Conservation (phyloP, 805 yeast species). For the Hanseniaspora valbyensis region DNA sequence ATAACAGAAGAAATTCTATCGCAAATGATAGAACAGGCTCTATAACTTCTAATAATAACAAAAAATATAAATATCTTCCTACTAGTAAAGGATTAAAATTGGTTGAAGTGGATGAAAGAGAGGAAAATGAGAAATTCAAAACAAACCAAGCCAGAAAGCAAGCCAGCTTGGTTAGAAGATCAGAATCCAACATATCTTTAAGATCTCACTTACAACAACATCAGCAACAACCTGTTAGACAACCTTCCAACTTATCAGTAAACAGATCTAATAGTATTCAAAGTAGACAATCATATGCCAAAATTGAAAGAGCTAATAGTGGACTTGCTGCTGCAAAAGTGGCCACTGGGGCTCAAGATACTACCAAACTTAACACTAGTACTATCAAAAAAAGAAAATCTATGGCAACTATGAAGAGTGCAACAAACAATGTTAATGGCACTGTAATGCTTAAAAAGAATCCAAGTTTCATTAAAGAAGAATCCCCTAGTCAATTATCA, state of each 20-base stretch:
- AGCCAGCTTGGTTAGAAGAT: slow-evolving; percentile 14
- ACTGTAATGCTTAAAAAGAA: not conserved
- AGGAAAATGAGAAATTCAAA: slow-evolving; percentile 1
- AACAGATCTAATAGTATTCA: not conserved
- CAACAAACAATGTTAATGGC: not conserved
- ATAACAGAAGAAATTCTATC: slow-evolving; percentile 13
- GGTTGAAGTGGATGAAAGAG: slow-evolving; percentile 51
- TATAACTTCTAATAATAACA: slow-evolving; percentile 28
- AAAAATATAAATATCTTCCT: slow-evolving; percentile 60
- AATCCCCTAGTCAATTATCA: not conserved
- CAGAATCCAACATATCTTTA: slow-evolving; percentile 15
- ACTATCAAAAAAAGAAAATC: slow-evolving; percentile 6
- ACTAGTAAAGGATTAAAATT: slow-evolving; percentile 60
- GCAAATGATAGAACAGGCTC: slow-evolving; percentile 16
- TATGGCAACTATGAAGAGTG: slow-evolving; percentile 4
- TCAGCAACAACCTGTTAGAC: not conserved
- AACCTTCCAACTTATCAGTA: not conserved
- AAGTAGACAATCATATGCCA: not conserved
- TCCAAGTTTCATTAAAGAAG: slow-evolving; percentile 7
- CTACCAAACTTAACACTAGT: not conserved
- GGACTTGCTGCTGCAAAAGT: slow-evolving; percentile 12
- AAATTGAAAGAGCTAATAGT: slow-evolving; percentile 10
- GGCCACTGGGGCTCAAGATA: not conserved
- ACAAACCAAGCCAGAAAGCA: slow-evolving; percentile 13
- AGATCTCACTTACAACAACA: not conserved